A percentile compares a stretch with the other conserved stretches of the same genome.
Evolutionary conservation across 345 rosid genomes (phyloP).

Genomic region (Pistacia integerrima): DNA sequence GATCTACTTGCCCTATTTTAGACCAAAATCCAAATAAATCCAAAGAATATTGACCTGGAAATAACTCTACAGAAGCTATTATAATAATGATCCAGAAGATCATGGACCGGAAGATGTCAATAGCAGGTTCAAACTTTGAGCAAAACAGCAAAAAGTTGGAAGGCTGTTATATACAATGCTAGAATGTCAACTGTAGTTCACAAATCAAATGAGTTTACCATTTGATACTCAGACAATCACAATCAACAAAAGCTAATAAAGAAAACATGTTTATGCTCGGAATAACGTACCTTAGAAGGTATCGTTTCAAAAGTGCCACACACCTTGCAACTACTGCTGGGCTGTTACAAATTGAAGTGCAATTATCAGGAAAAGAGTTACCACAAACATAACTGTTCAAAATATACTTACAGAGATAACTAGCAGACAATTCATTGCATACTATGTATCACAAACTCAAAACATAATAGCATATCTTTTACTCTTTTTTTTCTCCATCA

Average conservation of each 20-base stretch:
- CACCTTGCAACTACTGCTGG: constrained; percentile 97
- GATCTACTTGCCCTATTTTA: neutral
- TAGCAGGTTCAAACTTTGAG: constrained; percentile 3
- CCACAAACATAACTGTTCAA: constrained; percentile 4
- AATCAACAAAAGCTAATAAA: constrained; percentile 21
- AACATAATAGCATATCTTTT: neutral
- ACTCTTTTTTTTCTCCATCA: too few species aligned
- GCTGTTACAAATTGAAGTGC: constrained; percentile 51
- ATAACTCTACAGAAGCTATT: too few species aligned
- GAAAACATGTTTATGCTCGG: constrained; percentile 22
- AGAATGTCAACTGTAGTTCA: constrained; percentile 3
- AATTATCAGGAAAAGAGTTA: constrained; percentile 30
- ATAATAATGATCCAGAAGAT: too few species aligned
- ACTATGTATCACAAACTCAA: neutral
- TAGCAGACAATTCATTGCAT: neutral
- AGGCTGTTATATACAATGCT: neutral
- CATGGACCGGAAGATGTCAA: neutral
- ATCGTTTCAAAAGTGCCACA: constrained; percentile 86
- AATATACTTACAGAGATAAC: neutral
- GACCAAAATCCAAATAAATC: neutral
- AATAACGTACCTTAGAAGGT: constrained; percentile 71
- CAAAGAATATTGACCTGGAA: too few species aligned
- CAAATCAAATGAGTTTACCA: neutral
- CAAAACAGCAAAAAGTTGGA: neutral
- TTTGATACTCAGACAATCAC: neutral